These are phyloP conservation scores for Alliaria petiolata DNA, from an alignment of 345 rosid species.

Conservation along the genomic window DNA sequence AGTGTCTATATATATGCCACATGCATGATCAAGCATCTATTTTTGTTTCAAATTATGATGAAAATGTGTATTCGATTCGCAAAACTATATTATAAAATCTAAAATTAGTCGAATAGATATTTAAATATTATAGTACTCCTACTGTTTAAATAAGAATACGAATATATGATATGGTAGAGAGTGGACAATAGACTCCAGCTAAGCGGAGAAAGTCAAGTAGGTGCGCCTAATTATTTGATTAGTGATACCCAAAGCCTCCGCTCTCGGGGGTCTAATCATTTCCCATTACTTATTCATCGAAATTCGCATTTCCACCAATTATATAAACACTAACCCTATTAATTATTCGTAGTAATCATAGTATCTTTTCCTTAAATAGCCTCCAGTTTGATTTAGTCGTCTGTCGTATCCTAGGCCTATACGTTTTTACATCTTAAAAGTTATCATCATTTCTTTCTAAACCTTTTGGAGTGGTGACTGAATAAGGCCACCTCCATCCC, in stretches of 20 bases:
- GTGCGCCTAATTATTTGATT: constrained; percentile 32
- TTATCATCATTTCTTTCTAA: not conserved
- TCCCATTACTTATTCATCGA: constrained; percentile 1
- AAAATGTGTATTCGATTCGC: not conserved
- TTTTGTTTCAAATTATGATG: not conserved
- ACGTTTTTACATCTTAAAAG: not conserved
- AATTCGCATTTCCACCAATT: not conserved
- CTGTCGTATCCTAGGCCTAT: constrained; percentile 3
- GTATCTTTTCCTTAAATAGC: not conserved
- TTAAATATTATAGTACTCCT: not conserved
- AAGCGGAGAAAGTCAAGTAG: constrained; percentile 27
- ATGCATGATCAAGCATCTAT: not conserved
- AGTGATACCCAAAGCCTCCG: constrained; percentile 19
- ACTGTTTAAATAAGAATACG: not conserved
- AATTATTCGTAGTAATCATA: not conserved
- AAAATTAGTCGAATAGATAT: not conserved
- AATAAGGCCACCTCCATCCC: no score
- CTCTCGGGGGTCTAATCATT: constrained; percentile 23
- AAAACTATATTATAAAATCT: constrained; percentile 1
- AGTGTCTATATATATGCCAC: constrained; percentile 18
- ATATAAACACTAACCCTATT: not conserved
- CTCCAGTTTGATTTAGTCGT: not conserved
- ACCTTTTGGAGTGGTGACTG: not conserved
- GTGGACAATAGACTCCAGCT: constrained; percentile 26
- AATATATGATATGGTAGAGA: constrained; percentile 8